Conservation (phyloP, 371 early-diverging fungal genomes). For the Gilbertella persicaria region DNA sequence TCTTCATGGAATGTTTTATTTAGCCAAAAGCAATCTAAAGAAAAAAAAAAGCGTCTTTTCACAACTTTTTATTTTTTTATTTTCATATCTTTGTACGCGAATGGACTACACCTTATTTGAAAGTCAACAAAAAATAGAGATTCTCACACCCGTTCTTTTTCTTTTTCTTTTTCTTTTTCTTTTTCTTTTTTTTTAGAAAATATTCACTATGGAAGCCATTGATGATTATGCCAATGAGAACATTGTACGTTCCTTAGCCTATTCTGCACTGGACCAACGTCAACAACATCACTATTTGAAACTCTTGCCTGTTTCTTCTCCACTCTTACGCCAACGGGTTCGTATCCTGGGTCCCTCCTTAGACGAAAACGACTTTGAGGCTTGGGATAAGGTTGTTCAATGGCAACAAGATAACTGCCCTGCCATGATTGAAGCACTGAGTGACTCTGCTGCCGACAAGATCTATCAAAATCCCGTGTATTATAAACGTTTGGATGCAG, state of each 20-base stretch:
- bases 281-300: constrained; percentile 32
- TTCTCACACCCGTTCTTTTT: not conserved
- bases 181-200: constrained; percentile 4
- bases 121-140: too few species aligned
- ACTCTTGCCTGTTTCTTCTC: constrained; percentile 37
- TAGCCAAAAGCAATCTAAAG: too few species aligned
- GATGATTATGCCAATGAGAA: constrained; percentile 53
- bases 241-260: constrained; percentile 49
- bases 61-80: too few species aligned
- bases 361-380: constrained; percentile 8
- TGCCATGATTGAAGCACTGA: constrained; percentile 29
- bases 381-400: constrained; percentile 37
- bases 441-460: constrained; percentile 12
- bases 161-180: constrained; percentile 11
- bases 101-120: too few species aligned
- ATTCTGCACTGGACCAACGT: constrained; percentile 40
- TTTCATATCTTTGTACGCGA: too few species aligned
- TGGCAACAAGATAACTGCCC: constrained; percentile 48
- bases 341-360: constrained; percentile 4
- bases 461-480: constrained; percentile 39
- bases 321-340: constrained; percentile 38
- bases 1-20: too few species aligned
- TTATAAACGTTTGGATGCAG: constrained; percentile 47
- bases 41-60: too few species aligned
- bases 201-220: constrained; percentile 48